Base-by-base conservation (phyloP, 768 basidiomycete genomes). In the Zangia roseola region DNA sequence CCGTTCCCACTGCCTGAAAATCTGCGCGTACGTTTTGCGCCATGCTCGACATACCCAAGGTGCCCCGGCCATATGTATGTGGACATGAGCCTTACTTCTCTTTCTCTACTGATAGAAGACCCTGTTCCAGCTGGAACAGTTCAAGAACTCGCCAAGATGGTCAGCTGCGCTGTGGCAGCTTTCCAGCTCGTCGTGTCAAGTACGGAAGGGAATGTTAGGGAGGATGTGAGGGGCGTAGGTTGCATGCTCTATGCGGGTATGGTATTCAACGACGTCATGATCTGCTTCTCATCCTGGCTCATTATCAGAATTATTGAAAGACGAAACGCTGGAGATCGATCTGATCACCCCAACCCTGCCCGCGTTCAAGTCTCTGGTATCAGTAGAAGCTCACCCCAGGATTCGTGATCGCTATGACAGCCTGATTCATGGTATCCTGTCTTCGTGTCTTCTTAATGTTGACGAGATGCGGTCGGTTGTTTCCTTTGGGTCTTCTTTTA, bases 381-480 rank as follows among this genome's bases (percentile, higher is more conserved):
- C 84, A 38, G 69, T 79, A 37, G 66, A 69, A 1, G 51, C 66
- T 39, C 67, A 73, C 19, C 54, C 72, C 16, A 73, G 74, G 39
- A 75, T 69, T 14, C 69, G 69, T 34, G 77, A 80, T 19, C 73
- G 76, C 47, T 91, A 83, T 57, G 75, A 74, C 13, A 77, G 77
- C 6, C 64, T 87, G 14, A 69, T 90, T 0, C 88, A 95, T 61
- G 89, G 90, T 17, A 67, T 97, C 17, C 70, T 97, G n/a, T 94
- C 91, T 0, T 78, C 86, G 0, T 93, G 91, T 60, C 69, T 97
- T 28, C 72, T 85, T 40, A 89, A 95, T 61, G 77, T 97, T 20
- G 94, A 97, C 60, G 89, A 86, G 52, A 93, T 97, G 87, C 81
- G 93, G 93, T 93, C 43, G 51, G 83, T 53, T 69, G 38, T 42